Percentiles rank a stretch among this genome's conserved stretches.
phyloP scores from a whole-genome alignment of 495 filamentous ascomycete species.

The Penicillium soppii region DNA sequence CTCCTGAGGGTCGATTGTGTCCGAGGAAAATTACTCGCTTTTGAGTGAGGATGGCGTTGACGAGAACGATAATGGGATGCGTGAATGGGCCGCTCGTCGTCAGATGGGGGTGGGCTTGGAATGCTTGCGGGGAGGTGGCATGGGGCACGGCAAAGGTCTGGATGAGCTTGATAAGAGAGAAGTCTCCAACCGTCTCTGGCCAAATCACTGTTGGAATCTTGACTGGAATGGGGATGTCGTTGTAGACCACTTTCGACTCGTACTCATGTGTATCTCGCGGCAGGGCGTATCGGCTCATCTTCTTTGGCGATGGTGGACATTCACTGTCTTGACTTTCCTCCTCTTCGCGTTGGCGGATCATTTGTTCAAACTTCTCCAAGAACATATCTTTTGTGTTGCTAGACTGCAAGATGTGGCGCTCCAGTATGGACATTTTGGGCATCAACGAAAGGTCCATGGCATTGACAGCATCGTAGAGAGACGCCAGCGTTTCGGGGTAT shows the following conservation, averaged over 20 bases:
- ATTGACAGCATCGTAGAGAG: conserved; percentile 90
- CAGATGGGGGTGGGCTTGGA: conserved; percentile 84
- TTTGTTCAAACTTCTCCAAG: conserved; percentile 93
- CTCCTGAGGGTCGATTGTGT: conserved; percentile 88
- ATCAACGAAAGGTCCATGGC: conserved; percentile 94
- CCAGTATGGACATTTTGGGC: conserved; percentile 79
- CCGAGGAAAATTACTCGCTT: conserved; percentile 96
- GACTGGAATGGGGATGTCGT: conserved; percentile 92
- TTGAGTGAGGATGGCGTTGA: conserved; percentile 78
- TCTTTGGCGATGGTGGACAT: conserved; percentile 49
- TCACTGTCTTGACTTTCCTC: conserved; percentile 42
- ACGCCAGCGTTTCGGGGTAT: conserved; percentile 81
- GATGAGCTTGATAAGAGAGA: conserved; percentile 95
- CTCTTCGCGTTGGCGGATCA: conserved; percentile 69
- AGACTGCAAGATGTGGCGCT: conserved; percentile 81
- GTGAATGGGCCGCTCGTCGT: conserved; percentile 80
- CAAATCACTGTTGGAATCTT: conserved; percentile 91
- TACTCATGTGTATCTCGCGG: conserved; percentile 97
- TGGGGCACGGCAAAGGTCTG: conserved; percentile 86
- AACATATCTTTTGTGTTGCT: conserved; percentile 96
- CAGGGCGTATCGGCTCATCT: conserved; percentile 55
- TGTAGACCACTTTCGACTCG: conserved; percentile 90
- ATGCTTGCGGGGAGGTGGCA: conserved; percentile 77
- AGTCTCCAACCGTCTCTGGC: conserved; percentile 96
- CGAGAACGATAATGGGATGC: conserved; percentile 54